Base-by-base conservation (phyloP, 345 rosid genomes). In the Pugionium dolabratum region DNA sequence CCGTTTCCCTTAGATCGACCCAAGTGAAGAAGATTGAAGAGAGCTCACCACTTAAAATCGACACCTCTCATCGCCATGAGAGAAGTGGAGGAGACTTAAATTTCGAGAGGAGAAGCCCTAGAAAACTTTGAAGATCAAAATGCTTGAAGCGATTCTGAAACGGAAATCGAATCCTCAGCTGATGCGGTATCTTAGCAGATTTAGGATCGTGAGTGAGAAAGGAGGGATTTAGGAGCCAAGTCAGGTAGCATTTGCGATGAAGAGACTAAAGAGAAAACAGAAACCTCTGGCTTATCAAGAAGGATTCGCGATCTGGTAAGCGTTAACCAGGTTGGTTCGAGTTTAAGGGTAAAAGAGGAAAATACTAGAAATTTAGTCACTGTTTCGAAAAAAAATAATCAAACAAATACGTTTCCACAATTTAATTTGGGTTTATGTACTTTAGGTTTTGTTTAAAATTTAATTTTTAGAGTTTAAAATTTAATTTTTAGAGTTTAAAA, bases 21-120 rank as follows among this genome's bases (percentile, higher is more conserved):
- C 8, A 25, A 62, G n/a, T 45, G 31, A 36, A 18, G 18, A 4
- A 18, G 62, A 71, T 46, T 45, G 57, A 36, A 37, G 54, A 40
- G 54, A 67, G 66, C 88, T 64, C 25, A 95, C 99, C 97, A 95
- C 86, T 95, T 88, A 83, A 90, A 89, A 82, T 95, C 91, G 54
- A 87, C 87, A 49, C 99, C 97, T 78, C 95, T 72, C 50, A 86
- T 79, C 55, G 96, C 91, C 97, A 91, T 95, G 64, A 62, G 49
- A 74, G 55, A 43, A 41, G 6, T 18, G 18, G 18, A 18, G 18
- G 18, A 18, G 18, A 18, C 18, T 18, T 18, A 18, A 35, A 44
- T 31, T 40, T 39, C 5, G 9, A 52, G 48, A 30, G 47, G 34
- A 39, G 59, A 42, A 51, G 44, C 57, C 56, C 44, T 52, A 36